Evolutionary conservation across 2,329 filamentous ascomycete genomes (phyloP).

Genomic region (Ophiosphaerella korrae): DNA sequence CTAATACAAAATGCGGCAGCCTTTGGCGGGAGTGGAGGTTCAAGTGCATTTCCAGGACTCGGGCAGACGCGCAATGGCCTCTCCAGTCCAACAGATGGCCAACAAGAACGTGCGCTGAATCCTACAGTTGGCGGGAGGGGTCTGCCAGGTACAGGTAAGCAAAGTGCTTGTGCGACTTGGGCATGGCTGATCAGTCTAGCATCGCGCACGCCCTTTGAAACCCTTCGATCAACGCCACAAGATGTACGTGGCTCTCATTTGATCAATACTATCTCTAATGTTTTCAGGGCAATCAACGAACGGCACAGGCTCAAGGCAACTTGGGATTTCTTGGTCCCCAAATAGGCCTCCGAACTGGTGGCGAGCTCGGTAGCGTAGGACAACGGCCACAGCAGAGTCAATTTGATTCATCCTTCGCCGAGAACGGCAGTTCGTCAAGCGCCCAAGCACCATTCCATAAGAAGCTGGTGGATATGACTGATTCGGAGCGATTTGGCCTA

Average conservation of each 20-base stretch:
- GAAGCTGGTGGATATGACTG: constrained; percentile 62
- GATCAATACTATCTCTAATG: background rate
- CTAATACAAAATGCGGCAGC: constrained; percentile 57
- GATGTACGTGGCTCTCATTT: constrained; percentile 39
- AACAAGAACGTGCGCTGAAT: constrained; percentile 41
- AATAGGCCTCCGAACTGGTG: constrained; percentile 23
- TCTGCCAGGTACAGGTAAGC: constrained; percentile 29
- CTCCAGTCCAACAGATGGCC: constrained; percentile 45
- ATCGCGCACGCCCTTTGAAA: constrained; percentile 40
- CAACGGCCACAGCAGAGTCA: constrained; percentile 38
- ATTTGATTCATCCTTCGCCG: constrained; percentile 40
- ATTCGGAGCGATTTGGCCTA: constrained; percentile 64
- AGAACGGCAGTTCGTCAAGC: constrained; percentile 36
- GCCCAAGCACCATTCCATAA: constrained; percentile 48
- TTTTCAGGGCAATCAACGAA: constrained; percentile 29
- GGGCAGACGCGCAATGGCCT: constrained; percentile 52
- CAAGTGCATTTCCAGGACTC: constrained; percentile 49
- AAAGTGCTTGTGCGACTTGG: background rate
- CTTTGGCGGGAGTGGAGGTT: constrained; percentile 45
- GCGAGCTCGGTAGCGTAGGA: constrained; percentile 30
- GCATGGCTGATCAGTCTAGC: constrained; percentile 9
- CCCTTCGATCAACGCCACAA: constrained; percentile 30
- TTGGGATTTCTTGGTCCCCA: constrained; percentile 39
- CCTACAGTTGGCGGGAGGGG: constrained; percentile 38
- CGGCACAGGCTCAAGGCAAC: constrained; percentile 34